phyloP scores from a whole-genome alignment of 2,329 filamentous ascomycete genomes.

The Thielaviopsis euricoi region DNA sequence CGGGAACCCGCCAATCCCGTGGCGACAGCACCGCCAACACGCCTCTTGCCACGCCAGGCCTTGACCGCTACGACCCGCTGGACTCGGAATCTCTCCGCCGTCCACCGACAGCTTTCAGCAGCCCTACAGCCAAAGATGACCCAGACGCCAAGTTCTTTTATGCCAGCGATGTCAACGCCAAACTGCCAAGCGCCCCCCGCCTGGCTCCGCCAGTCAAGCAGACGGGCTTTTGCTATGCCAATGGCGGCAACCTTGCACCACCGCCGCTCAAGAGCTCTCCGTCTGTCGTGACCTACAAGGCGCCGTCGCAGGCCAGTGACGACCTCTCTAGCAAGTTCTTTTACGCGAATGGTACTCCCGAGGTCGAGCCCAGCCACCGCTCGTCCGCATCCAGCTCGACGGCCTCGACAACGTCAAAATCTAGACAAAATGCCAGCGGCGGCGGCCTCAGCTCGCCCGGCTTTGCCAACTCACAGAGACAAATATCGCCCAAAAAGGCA shows the following conservation, averaged over 20 bases:
- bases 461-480: constrained; percentile 5
- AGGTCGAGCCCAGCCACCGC: constrained; percentile 25
- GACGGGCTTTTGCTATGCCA: constrained; percentile 41
- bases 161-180: constrained; percentile 55
- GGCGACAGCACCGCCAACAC: constrained; percentile 53
- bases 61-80: constrained; percentile 20
- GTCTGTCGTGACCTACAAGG: constrained; percentile 4
- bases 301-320: constrained; percentile 9
- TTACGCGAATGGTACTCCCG: constrained; percentile 51
- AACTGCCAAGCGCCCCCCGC: constrained; percentile 22
- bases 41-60: constrained; percentile 42
- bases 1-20: constrained; percentile 54
- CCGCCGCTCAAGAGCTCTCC: constrained; percentile 16
- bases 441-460: constrained; percentile 11
- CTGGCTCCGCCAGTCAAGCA: constrained; percentile 22
- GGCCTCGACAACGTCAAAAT: constrained; percentile 28
- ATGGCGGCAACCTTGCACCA: constrained; percentile 27
- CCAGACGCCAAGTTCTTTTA: constrained; percentile 72
- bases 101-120: constrained; percentile 25
- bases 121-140: constrained; percentile 16
- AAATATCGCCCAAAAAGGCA: constrained; percentile 9
- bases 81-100: constrained; percentile 10
- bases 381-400: constrained; percentile 28
- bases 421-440: constrained; percentile 22
- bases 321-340: constrained; percentile 45